phyloP scores from a whole-genome alignment of 352 stramenopile species.

The Pythium apleroticum region DNA sequence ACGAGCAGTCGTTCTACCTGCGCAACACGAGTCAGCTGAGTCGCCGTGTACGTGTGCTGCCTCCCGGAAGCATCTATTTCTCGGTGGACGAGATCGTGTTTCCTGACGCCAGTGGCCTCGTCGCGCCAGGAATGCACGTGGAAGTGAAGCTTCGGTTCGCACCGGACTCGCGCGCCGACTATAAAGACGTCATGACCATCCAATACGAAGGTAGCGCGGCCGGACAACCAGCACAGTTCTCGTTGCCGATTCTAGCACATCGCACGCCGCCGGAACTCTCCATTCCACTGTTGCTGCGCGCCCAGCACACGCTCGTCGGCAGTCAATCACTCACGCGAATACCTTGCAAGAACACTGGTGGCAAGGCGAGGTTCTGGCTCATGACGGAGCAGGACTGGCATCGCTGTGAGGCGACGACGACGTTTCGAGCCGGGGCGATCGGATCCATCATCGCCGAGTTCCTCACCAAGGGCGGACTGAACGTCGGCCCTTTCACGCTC shows the following conservation, averaged over 20 bases:
- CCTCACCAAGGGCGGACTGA: slow-evolving; percentile 6
- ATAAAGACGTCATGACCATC: slow-evolving; percentile 59
- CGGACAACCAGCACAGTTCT: slow-evolving; percentile 24
- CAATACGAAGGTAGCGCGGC: slow-evolving; percentile 45
- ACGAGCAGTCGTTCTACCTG: slow-evolving; percentile 68
- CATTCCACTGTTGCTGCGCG: slow-evolving; percentile 54
- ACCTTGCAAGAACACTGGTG: slow-evolving; percentile 59
- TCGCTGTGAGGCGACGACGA: slow-evolving; percentile 31
- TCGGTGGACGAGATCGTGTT: slow-evolving; percentile 54
- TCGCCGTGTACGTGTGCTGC: slow-evolving; percentile 59
- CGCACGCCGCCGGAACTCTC: slow-evolving; percentile 61
- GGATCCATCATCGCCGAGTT: neutral
- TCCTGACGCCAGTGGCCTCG: slow-evolving; percentile 50
- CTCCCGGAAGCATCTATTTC: slow-evolving; percentile 64
- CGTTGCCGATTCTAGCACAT: slow-evolving; percentile 48
- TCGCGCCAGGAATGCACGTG: slow-evolving; percentile 74
- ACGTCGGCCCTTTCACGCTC: slow-evolving; percentile 53
- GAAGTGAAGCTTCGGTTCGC: slow-evolving; percentile 59
- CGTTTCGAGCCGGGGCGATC: slow-evolving; percentile 1
- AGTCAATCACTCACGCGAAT: slow-evolving; percentile 44
- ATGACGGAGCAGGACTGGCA: slow-evolving; percentile 57
- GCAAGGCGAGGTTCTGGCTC: slow-evolving; percentile 69
- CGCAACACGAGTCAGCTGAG: slow-evolving; percentile 61
- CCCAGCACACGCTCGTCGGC: slow-evolving; percentile 67
- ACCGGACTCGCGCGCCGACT: slow-evolving; percentile 73